These are phyloP conservation scores for Mucor mucedo DNA, from an alignment of 371 early-diverging fungal genomes.

Conservation along the genomic window DNA sequence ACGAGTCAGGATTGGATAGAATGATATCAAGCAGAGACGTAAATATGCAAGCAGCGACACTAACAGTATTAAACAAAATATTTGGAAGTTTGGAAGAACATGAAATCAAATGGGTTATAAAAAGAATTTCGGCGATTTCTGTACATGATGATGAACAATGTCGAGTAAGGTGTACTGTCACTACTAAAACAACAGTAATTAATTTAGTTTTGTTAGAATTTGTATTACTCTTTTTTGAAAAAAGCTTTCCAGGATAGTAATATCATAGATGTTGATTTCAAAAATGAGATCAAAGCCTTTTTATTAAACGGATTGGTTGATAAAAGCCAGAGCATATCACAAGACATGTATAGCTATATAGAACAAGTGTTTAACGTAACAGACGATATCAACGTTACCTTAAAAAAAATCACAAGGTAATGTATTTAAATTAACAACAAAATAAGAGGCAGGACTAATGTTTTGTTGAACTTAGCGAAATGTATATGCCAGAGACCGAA, in stretches of 20 bases:
- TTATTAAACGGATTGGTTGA: slow-evolving; percentile 60
- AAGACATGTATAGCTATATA: slow-evolving; percentile 55
- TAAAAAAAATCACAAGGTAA: slow-evolving; percentile 52
- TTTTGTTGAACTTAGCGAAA: slow-evolving; percentile 40
- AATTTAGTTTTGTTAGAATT: slow-evolving; percentile 23
- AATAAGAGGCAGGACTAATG: not conserved
- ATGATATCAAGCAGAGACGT: slow-evolving; percentile 12
- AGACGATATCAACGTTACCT: slow-evolving; percentile 45
- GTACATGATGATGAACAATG: slow-evolving; percentile 52
- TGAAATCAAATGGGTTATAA: slow-evolving; percentile 52
- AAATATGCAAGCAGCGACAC: slow-evolving; percentile 47
- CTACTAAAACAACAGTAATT: not conserved
- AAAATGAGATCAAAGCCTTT: slow-evolving; percentile 7
- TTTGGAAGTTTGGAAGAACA: slow-evolving; percentile 38
- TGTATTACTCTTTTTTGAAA: slow-evolving; percentile 37
- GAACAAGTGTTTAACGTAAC: slow-evolving; percentile 40
- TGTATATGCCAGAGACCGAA: slow-evolving; percentile 69
- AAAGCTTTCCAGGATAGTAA: slow-evolving; percentile 6
- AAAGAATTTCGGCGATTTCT: slow-evolving; percentile 37
- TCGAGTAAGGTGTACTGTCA: slow-evolving; percentile 40
- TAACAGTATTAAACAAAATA: slow-evolving; percentile 57
- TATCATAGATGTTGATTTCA: not conserved
- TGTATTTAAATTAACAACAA: not conserved
- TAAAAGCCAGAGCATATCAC: slow-evolving; percentile 52
- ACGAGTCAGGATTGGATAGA: slow-evolving; percentile 45